Percentiles rank a stretch among this genome's conserved stretches.
These are phyloP conservation scores for Schizopora paradoxa DNA, from an alignment of 1,284 basidiomycete genomes.

Conservation along the genomic window DNA sequence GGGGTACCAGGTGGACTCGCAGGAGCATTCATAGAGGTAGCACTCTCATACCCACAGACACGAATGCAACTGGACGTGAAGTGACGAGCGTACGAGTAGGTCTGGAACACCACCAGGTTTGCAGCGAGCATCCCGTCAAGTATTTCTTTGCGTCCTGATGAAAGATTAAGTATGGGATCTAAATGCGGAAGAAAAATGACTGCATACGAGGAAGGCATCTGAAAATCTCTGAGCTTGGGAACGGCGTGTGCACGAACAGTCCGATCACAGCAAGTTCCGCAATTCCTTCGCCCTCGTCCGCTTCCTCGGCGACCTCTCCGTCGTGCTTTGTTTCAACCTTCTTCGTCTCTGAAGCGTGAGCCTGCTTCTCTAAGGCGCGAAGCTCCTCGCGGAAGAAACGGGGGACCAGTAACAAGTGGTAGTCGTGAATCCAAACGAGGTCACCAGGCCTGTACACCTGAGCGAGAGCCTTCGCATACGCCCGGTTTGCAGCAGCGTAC, in stretches of 20 bases:
- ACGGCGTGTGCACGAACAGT: conserved; percentile 95
- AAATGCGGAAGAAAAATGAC: conserved; percentile 19
- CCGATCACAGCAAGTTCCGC: conserved; percentile 81
- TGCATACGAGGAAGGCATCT: conserved; percentile 83
- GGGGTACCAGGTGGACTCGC: too few species aligned
- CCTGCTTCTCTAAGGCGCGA: conserved; percentile 25
- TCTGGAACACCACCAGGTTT: conserved; percentile 92
- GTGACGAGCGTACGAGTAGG: conserved; percentile 95
- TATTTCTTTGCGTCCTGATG: conserved; percentile 79
- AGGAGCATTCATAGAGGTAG: too few species aligned
- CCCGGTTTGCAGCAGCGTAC: conserved; percentile 82
- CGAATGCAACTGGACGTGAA: conserved; percentile 94
- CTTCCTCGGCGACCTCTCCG: conserved; percentile 26
- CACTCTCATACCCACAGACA: conserved; percentile 93
- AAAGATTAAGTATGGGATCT: conserved; percentile 5
- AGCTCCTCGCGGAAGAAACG: conserved; percentile 71
- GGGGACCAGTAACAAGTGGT: conserved; percentile 91
- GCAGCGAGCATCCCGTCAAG: conserved; percentile 98
- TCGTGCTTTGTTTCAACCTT: too few species aligned
- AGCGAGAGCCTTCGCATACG: conserved; percentile 78
- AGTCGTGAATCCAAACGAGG: conserved; percentile 87
- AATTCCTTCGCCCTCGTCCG: too few species aligned
- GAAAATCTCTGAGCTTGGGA: conserved; percentile 96
- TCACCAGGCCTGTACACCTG: conserved; percentile 83
- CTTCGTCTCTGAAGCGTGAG: too few species aligned